phyloP scores from a whole-genome alignment of 2,329 filamentous ascomycete genomes.

The Diplodia sapinea region DNA sequence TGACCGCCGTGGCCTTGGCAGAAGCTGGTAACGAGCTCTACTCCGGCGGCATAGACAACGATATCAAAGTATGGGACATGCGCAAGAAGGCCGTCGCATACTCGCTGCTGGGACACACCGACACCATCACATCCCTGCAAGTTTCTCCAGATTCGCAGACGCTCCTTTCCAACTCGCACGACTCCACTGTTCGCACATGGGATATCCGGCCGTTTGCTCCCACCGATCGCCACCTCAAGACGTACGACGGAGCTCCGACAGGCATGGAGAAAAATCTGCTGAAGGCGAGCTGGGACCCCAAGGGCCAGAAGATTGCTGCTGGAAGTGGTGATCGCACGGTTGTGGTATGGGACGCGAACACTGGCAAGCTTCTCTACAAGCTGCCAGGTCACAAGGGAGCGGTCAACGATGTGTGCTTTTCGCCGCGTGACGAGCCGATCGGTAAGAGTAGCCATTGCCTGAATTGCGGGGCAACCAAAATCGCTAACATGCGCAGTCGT shows the following conservation, averaged over 20 bases:
- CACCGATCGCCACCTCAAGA: slow-evolving; percentile 80
- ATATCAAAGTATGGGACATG: slow-evolving; percentile 96
- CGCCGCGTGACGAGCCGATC: slow-evolving; percentile 82
- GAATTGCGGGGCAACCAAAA: not conserved
- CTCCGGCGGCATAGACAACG: slow-evolving; percentile 93
- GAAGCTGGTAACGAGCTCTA: slow-evolving; percentile 96
- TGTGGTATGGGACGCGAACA: slow-evolving; percentile 86
- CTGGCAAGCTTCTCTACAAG: slow-evolving; percentile 92
- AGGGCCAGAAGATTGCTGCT: slow-evolving; percentile 84
- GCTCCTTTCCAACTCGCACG: slow-evolving; percentile 89
- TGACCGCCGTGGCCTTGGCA: slow-evolving; percentile 89
- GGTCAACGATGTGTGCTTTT: slow-evolving; percentile 93
- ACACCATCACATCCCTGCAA: slow-evolving; percentile 87
- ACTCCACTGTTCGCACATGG: slow-evolving; percentile 93
- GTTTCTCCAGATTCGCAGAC: slow-evolving; percentile 94
- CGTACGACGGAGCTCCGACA: slow-evolving; percentile 87
- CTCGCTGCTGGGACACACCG: slow-evolving; percentile 84
- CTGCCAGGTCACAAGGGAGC: slow-evolving; percentile 93
- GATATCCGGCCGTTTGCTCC: slow-evolving; percentile 95
- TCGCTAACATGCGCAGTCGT: slow-evolving; percentile 65
- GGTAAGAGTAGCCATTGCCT: slow-evolving; percentile 62
- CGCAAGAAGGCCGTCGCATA: slow-evolving; percentile 90
- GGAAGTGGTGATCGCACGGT: slow-evolving; percentile 90
- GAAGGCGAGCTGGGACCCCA: slow-evolving; percentile 85
- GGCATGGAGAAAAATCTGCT: slow-evolving; percentile 92